Conservation (phyloP, 257 asterid genomes). For the Lycium barbarum region DNA sequence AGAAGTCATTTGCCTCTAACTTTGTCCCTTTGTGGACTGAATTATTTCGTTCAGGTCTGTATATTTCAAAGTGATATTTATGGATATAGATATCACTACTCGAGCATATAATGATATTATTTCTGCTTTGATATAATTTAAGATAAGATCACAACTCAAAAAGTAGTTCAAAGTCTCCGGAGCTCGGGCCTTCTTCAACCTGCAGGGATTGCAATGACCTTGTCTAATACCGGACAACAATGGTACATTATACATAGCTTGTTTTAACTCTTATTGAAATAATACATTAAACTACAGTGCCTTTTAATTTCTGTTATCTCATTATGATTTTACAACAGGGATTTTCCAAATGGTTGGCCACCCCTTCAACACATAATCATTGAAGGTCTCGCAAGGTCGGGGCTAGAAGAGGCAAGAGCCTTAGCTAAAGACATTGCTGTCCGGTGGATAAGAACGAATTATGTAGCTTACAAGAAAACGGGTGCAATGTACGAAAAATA, state of each 20-base stretch:
- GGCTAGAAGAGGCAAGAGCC: slow-evolving; percentile 52
- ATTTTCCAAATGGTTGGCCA: slow-evolving; percentile 96
- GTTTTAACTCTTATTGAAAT: background rate
- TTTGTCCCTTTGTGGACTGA: slow-evolving; percentile 71
- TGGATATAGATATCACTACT: background rate
- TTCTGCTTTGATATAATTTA: slow-evolving; percentile 24
- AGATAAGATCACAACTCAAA: slow-evolving; percentile 60
- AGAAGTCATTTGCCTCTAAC: slow-evolving; percentile 26
- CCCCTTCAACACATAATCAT: slow-evolving; percentile 90
- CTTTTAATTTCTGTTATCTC: background rate
- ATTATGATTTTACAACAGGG: slow-evolving; percentile 56
- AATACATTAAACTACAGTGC: no score
- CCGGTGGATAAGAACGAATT: slow-evolving; percentile 83
- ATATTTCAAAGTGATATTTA: background rate
- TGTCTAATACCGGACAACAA: slow-evolving; percentile 82
- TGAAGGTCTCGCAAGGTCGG: slow-evolving; percentile 71
- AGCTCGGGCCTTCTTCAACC: slow-evolving; percentile 63
- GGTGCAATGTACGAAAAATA: slow-evolving; percentile 92
- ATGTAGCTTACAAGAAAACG: slow-evolving; percentile 64
- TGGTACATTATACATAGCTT: slow-evolving; percentile 50
- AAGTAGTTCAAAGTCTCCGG: slow-evolving; percentile 61
- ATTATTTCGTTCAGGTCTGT: slow-evolving; percentile 66
- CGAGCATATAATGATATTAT: background rate
- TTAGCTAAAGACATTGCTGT: slow-evolving; percentile 65
- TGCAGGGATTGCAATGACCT: slow-evolving; percentile 82